These are phyloP conservation scores for Cercospora nicotianae DNA, from an alignment of 2,329 filamentous ascomycete genomes.

Conservation along the genomic window DNA sequence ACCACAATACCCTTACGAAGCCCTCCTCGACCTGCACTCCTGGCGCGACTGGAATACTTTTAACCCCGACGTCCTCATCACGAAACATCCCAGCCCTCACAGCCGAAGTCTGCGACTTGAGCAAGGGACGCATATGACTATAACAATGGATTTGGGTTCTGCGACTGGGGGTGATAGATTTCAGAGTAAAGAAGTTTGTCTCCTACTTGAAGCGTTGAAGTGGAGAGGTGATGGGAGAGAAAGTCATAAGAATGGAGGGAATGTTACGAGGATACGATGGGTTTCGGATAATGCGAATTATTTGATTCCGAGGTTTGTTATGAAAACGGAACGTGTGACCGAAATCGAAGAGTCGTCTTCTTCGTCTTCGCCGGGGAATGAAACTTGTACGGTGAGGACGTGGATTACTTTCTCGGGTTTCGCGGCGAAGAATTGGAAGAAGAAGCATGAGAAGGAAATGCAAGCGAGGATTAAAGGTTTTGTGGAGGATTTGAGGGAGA, in stretches of 20 bases:
- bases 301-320: slow-evolving; percentile 37
- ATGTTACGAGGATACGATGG: slow-evolving; percentile 38
- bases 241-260: slow-evolving; percentile 18
- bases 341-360: slow-evolving; percentile 42
- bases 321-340: slow-evolving; percentile 50
- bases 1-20: slow-evolving; percentile 46
- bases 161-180: slow-evolving; percentile 24
- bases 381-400: slow-evolving; percentile 41
- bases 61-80: slow-evolving; percentile 48
- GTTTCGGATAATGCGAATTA: slow-evolving; percentile 35
- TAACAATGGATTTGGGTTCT: slow-evolving; percentile 46
- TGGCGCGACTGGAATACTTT: slow-evolving; percentile 53
- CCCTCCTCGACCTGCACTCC: slow-evolving; percentile 47
- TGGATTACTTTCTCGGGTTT: slow-evolving; percentile 50
- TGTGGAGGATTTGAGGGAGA: slow-evolving; percentile 16
- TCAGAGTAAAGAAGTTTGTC: slow-evolving; percentile 40
- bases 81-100: slow-evolving; percentile 40
- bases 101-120: slow-evolving; percentile 27
- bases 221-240: slow-evolving; percentile 26
- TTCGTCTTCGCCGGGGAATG: slow-evolving; percentile 25
- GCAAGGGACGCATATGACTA: slow-evolving; percentile 47
- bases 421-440: slow-evolving; percentile 44
- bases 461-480: slow-evolving; percentile 24
- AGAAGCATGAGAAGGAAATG: slow-evolving; percentile 44
- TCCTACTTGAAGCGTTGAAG: slow-evolving; percentile 38